Conservation (phyloP, 768 basidiomycete genomes). For the Mycena chlorophos region DNA sequence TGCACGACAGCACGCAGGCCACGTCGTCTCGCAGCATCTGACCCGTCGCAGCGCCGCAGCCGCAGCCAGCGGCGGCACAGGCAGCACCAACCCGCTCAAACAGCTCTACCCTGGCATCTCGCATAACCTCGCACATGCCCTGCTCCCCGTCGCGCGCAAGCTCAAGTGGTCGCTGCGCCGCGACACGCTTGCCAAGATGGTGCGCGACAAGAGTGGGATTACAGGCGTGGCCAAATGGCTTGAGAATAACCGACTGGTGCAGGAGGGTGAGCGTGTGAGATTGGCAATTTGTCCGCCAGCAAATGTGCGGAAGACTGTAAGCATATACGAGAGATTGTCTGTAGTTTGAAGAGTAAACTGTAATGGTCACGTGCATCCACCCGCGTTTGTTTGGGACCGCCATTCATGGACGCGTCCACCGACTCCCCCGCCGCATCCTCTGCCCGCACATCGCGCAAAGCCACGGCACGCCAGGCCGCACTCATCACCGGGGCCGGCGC, state of each 20-base stretch:
- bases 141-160: slow-evolving; percentile 63
- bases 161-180: slow-evolving; percentile 72
- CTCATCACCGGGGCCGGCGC: too few relatives aligned
- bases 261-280: slow-evolving; percentile 64
- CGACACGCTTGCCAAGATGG: slow-evolving; percentile 58
- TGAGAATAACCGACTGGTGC: slow-evolving; percentile 51
- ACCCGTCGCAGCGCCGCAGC: slow-evolving; percentile 44
- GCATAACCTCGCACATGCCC: slow-evolving; percentile 52
- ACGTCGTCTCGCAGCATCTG: slow-evolving; percentile 55
- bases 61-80: too few relatives aligned
- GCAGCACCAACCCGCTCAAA: slow-evolving; percentile 34
- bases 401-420: too few relatives aligned
- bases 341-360: too few relatives aligned
- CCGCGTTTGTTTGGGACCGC: too few relatives aligned
- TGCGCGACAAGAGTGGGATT: slow-evolving; percentile 47
- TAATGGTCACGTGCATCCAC: too few relatives aligned
- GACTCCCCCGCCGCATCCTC: too few relatives aligned
- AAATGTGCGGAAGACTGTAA: slow-evolving; percentile 56
- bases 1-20: slow-evolving; percentile 52
- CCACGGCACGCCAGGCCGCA: too few relatives aligned
- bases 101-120: slow-evolving; percentile 49
- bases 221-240: slow-evolving; percentile 54
- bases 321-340: slow-evolving; percentile 65
- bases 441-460: too few relatives aligned
- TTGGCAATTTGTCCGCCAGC: slow-evolving; percentile 71